A percentile compares a stretch with the other conserved stretches of the same genome.
phyloP scores from a whole-genome alignment of 805 yeast genomes.

The Nakazawaea pomicola region DNA sequence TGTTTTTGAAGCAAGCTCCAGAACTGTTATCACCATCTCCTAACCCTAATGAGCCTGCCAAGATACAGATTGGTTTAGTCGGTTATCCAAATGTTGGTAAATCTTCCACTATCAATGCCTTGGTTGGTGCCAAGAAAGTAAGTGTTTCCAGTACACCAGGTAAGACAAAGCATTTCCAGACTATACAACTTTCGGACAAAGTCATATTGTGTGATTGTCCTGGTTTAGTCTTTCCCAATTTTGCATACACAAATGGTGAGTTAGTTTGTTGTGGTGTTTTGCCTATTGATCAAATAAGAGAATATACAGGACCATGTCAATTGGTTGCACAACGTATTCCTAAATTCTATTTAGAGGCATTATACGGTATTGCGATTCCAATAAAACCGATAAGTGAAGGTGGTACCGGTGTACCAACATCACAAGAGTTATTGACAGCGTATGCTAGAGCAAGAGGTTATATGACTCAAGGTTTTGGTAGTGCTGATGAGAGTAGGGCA shows the following conservation, averaged over 20 bases:
- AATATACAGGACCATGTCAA: constrained; percentile 82
- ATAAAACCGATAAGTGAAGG: constrained; percentile 77
- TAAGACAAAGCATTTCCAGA: constrained; percentile 97
- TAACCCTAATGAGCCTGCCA: constrained; percentile 52
- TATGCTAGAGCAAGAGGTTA: constrained; percentile 96
- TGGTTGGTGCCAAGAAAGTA: constrained; percentile 95
- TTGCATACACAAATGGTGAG: constrained; percentile 94
- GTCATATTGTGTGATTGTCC: constrained; percentile 97
- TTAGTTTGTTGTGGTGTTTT: constrained; percentile 97
- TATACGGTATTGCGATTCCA: constrained; percentile 87
- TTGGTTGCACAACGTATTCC: constrained; percentile 87
- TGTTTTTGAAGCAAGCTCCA: constrained; percentile 80
- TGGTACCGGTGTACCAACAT: constrained; percentile 84
- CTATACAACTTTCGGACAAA: constrained; percentile 76
- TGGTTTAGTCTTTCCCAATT: constrained; percentile 96
- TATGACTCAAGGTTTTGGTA: constrained; percentile 95
- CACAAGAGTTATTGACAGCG: constrained; percentile 82
- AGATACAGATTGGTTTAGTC: constrained; percentile 87
- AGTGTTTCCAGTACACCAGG: constrained; percentile 98
- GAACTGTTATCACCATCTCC: constrained; percentile 47
- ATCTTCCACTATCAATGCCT: constrained; percentile 96
- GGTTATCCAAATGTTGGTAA: constrained; percentile 96
- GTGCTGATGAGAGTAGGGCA: constrained; percentile 95
- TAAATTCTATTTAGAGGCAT: constrained; percentile 80
- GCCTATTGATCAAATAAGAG: constrained; percentile 96